phyloP scores from a whole-genome alignment of 768 basidiomycete species.

The Boletales sp. region DNA sequence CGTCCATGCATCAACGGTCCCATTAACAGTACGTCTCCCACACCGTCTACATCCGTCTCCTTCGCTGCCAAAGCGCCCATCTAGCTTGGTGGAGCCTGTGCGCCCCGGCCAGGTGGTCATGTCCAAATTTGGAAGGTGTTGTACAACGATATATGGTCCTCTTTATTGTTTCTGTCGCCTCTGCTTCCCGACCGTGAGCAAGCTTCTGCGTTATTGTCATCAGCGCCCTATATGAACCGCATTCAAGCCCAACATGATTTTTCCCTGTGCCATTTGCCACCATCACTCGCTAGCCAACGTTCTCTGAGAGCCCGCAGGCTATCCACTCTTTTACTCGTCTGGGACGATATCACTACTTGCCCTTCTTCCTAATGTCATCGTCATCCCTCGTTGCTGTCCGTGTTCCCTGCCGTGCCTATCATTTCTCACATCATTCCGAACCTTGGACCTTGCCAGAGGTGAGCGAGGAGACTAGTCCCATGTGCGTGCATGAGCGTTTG shows the following conservation, averaged over 20 bases:
- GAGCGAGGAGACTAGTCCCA: slow-evolving; percentile 16
- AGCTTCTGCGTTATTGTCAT: slow-evolving; percentile 12
- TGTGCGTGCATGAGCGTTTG: slow-evolving; percentile 11
- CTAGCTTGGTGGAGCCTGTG: no score
- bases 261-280: not conserved
- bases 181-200: not conserved
- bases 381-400: slow-evolving; percentile 1
- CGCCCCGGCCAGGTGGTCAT: not conserved
- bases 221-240: slow-evolving; percentile 16
- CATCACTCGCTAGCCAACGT: slow-evolving; percentile 7
- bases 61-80: no score
- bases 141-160: slow-evolving; percentile 3
- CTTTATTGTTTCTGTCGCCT: slow-evolving; percentile 22
- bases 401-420: slow-evolving; percentile 11
- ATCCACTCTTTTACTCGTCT: slow-evolving; percentile 27
- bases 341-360: slow-evolving; percentile 15
- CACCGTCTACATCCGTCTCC: no score
- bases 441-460: slow-evolving; percentile 17
- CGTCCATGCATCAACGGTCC: no score
- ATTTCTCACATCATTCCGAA: slow-evolving; percentile 15
- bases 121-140: slow-evolving; percentile 21
- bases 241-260: not conserved
- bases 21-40: no score
- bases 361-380: slow-evolving; percentile 4
- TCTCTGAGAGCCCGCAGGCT: slow-evolving; percentile 20